Percentiles rank a stretch among this genome's conserved stretches.
Conservation (phyloP, 306 rosid genomes). For the Dalbergia oliveri region DNA sequence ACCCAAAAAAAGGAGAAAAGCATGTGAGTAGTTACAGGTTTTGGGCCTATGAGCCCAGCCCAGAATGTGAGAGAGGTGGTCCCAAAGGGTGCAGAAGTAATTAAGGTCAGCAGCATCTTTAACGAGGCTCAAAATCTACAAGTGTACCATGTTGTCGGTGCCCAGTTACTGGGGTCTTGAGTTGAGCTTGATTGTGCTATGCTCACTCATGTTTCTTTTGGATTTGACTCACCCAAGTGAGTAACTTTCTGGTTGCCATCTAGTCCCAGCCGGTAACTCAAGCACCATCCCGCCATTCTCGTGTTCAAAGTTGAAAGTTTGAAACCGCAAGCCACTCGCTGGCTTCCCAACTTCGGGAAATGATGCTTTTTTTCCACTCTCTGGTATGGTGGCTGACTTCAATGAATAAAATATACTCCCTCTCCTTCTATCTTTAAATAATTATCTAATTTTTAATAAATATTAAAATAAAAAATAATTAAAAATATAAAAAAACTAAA, state of each 20-base stretch:
- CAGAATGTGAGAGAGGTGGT: slow-evolving; percentile 4
- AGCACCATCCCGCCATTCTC: neutral
- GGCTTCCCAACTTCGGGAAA: neutral
- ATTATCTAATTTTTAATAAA: no score
- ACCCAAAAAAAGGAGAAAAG: no score
- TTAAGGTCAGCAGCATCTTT: neutral
- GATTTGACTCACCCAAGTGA: neutral
- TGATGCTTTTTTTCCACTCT: neutral
- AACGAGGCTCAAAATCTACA: neutral
- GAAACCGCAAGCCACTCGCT: neutral
- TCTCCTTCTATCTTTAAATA: no score
- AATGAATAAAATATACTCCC: no score
- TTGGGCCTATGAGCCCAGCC: slow-evolving; percentile 17
- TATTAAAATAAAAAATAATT: no score
- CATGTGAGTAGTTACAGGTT: neutral
- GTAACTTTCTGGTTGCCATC: neutral
- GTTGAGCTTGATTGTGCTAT: neutral
- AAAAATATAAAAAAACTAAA: no score
- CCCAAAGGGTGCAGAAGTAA: neutral
- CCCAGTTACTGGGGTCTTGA: neutral
- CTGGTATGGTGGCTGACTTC: no score
- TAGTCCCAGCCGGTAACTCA: slow-evolving; percentile 7
- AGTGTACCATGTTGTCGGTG: slow-evolving; percentile 3
- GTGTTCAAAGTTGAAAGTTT: neutral
- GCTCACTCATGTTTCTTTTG: neutral